phyloP scores from a whole-genome alignment of 345 rosid species.

The Salix brachista region DNA sequence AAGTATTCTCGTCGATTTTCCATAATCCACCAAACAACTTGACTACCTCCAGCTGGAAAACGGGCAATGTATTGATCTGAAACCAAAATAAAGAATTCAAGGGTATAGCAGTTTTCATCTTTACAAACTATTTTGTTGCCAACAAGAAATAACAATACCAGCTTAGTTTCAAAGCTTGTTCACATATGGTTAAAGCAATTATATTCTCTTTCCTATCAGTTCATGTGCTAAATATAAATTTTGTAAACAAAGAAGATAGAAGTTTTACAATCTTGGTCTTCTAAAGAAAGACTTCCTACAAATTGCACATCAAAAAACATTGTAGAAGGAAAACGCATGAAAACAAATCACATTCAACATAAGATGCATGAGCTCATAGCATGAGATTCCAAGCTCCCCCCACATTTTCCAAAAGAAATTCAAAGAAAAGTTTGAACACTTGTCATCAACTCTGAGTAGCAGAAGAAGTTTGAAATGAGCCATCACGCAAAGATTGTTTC shows the following conservation, averaged over 20 bases:
- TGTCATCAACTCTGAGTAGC: no score
- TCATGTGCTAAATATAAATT: neutral
- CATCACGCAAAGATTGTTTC: no score
- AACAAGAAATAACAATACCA: neutral
- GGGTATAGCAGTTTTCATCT: neutral
- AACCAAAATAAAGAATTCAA: constrained; percentile 18
- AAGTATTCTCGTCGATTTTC: constrained; percentile 91
- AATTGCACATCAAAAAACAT: neutral
- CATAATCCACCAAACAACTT: constrained; percentile 98
- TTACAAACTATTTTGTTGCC: neutral
- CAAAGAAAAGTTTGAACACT: neutral
- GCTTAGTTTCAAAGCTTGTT: neutral
- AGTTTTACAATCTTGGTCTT: neutral
- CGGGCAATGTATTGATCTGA: constrained; percentile 80
- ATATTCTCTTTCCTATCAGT: neutral
- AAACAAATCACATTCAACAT: neutral
- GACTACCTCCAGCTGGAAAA: constrained; percentile 92
- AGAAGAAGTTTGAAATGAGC: neutral
- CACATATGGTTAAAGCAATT: neutral
- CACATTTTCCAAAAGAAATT: neutral
- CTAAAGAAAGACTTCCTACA: neutral
- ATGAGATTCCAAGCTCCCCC: neutral
- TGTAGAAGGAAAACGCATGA: neutral
- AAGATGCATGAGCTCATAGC: neutral
- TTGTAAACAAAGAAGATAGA: neutral